Conservation (phyloP, 495 filamentous ascomycete species). For the Amphirosellinia nigrospora region DNA sequence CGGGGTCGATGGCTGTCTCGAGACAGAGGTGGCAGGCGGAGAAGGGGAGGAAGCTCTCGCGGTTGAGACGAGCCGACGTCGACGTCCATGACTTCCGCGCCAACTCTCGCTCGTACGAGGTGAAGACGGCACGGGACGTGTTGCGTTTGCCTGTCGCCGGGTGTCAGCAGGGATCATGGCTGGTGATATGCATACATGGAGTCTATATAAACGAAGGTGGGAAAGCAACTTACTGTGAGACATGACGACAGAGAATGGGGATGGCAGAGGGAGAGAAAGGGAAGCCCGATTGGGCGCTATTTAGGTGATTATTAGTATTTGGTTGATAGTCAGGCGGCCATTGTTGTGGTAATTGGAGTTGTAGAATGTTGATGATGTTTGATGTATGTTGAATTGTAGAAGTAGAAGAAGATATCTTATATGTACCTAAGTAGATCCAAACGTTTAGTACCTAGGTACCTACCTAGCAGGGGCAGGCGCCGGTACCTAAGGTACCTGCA, state of each 20-base stretch:
- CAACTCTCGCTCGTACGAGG: slow-evolving; percentile 83
- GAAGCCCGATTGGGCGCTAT: background rate
- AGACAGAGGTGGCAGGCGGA: slow-evolving; percentile 90
- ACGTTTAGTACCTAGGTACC: too few species aligned
- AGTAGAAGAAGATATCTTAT: background rate
- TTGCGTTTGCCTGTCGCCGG: slow-evolving; percentile 78
- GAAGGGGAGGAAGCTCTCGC: slow-evolving; percentile 94
- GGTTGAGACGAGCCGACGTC: slow-evolving; percentile 81
- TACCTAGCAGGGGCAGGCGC: too few species aligned
- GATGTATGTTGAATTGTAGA: background rate
- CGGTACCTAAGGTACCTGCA: too few species aligned
- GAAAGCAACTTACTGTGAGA: slow-evolving; percentile 58
- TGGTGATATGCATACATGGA: background rate
- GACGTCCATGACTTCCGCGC: slow-evolving; percentile 82
- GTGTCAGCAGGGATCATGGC: background rate
- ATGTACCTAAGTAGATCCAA: background rate
- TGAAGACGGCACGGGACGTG: slow-evolving; percentile 95
- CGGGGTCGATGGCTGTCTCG: slow-evolving; percentile 80
- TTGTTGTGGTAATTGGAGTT: background rate
- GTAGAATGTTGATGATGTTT: background rate
- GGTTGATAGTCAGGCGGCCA: background rate
- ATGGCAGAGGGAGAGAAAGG: background rate
- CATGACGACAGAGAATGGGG: slow-evolving; percentile 46
- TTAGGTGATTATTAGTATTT: background rate
- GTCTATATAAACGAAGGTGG: too few species aligned